Conservation (phyloP, 2,329 filamentous ascomycete species). For the Hortaea werneckii region DNA sequence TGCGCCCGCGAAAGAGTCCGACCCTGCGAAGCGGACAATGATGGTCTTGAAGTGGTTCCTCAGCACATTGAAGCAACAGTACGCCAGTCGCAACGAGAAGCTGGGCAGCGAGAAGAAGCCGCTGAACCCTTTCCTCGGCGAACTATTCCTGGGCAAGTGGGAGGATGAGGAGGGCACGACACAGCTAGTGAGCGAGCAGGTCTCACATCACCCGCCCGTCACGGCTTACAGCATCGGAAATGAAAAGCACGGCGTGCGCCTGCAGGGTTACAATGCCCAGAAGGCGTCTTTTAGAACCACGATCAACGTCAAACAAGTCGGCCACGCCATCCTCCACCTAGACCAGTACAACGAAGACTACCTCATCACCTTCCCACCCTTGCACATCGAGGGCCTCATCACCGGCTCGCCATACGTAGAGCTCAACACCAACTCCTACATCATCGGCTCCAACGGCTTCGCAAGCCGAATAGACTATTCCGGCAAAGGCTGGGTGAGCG, state of each 20-base stretch:
- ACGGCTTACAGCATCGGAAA: constrained; percentile 94
- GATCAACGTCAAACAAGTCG: constrained; percentile 71
- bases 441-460: constrained; percentile 77
- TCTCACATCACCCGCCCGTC: constrained; percentile 89
- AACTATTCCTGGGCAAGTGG: constrained; percentile 90
- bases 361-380: constrained; percentile 78
- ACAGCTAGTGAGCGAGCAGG: constrained; percentile 84
- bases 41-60: constrained; percentile 96
- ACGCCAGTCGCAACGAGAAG: constrained; percentile 64
- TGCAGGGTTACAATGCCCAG: constrained; percentile 85
- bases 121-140: constrained; percentile 88
- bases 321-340: constrained; percentile 74
- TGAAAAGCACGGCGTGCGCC: constrained; percentile 62
- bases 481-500: constrained; percentile 87
- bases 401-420: constrained; percentile 82
- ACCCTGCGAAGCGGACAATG: constrained; percentile 71
- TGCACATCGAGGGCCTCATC: constrained; percentile 91
- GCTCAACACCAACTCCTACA: constrained; percentile 74
- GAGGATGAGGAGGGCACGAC: constrained; percentile 72
- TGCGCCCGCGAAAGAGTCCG: constrained; percentile 67
- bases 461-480: constrained; percentile 86
- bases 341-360: constrained; percentile 61
- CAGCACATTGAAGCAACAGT: constrained; percentile 82
- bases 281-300: constrained; percentile 91
- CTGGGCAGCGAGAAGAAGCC: constrained; percentile 94